Evolutionary conservation across 208 protist species (phyloP), one percentile per base, ranked within the genome.

Genomic region (Crithidia bombi): DNA sequence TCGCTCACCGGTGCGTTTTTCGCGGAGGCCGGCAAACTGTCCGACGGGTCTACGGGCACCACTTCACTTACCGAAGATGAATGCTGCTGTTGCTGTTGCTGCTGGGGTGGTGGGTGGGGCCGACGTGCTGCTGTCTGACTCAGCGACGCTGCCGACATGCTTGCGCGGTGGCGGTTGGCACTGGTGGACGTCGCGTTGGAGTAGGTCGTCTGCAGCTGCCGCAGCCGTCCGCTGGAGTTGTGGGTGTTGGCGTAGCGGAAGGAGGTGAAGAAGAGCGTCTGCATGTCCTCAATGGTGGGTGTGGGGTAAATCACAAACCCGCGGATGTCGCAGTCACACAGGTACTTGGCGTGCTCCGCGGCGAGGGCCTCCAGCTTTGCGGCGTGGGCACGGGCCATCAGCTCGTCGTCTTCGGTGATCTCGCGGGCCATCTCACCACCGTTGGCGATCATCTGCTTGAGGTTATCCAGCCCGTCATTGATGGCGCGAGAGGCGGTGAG

Each of bases 261-360:
- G 11, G 65, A 63, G n/a, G 28, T 63, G 21, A 70, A 70, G 54
- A 70, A 63, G 44, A 70, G 65, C 21, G 51, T 33, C 43, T 70
- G 65, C 54, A 70, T 39, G 55, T 75, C 62, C 26, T 54, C 61
- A 30, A 50, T n/a, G n/a, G 39, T 57, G 5, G 17, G 41, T 32
- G 55, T 58, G 21, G 57, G 63, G 65, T 70, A 78, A 25, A 78
- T 64, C 30, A 78, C 57, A 30, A 69, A 78, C 50, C 72, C 72
- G n/a, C 51, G 56, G 35, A 49, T 21, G 14, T 46, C 15, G 35
- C 25, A 2, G 57, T 64, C 35, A 15, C n/a, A 23, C 21, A 82
- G 59, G 65, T 68, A 78, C 44, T 74, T 68, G 59, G 54, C 67
- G 73, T 83, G 78, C 57, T 83, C 58, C 38, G 56, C 49, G 19